Evolutionary conservation across 192 early-diverging fungal species (phyloP).

Genomic region (Mortierella claussenii): DNA sequence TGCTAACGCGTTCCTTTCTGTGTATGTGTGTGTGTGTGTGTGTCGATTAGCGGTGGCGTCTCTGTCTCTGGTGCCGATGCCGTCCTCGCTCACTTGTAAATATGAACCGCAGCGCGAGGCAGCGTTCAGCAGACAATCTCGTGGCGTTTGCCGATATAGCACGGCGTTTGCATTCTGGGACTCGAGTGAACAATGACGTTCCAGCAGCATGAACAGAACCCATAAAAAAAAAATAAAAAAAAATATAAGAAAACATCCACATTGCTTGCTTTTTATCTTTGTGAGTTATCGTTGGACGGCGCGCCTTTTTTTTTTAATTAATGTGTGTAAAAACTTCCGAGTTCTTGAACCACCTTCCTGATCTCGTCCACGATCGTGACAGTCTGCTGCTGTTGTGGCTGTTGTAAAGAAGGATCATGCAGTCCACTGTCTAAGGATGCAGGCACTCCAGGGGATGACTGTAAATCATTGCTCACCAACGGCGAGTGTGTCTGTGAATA

Average conservation of each 20-base stretch:
- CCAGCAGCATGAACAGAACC: no score
- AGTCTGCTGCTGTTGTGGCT: constrained; percentile 6
- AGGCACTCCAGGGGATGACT: constrained; percentile 8
- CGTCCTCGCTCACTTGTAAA: constrained; percentile 66
- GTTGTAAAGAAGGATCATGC: background rate
- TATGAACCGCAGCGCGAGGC: background rate
- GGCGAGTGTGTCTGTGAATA: constrained; percentile 41
- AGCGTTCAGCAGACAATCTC: no score
- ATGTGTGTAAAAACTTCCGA: constrained; percentile 39
- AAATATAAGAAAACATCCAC: no score
- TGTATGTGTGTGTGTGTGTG: no score
- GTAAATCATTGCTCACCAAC: background rate
- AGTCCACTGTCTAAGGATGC: constrained; percentile 6
- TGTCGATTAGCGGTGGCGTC: constrained; percentile 50
- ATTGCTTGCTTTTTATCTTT: no score
- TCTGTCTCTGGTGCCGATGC: constrained; percentile 63
- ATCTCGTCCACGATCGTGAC: constrained; percentile 49
- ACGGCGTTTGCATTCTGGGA: no score
- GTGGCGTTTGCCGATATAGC: no score
- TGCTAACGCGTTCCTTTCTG: no score
- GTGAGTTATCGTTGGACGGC: no score
- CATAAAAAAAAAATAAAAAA: no score
- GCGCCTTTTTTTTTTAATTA: constrained; percentile 9
- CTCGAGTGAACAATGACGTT: no score
- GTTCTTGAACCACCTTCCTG: constrained; percentile 40